phyloP scores from a whole-genome alignment of 2,329 filamentous ascomycete species.

The Aureobasidium sp. region DNA sequence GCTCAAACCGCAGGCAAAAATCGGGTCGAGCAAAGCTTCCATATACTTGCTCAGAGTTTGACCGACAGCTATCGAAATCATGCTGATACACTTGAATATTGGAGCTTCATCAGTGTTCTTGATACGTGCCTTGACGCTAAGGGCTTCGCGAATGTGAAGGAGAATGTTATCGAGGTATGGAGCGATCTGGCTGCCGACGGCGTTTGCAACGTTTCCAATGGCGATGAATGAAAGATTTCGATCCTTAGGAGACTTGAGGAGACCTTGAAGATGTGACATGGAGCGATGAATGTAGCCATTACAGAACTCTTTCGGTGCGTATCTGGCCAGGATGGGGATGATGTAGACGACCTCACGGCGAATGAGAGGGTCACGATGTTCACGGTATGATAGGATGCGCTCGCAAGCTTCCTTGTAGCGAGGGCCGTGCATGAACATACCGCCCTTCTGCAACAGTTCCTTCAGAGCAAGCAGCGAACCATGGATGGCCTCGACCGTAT shows the following conservation, averaged over 20 bases:
- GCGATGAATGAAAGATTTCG: slow-evolving; percentile 90
- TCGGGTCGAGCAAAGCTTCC: slow-evolving; percentile 87
- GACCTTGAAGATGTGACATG: slow-evolving; percentile 90
- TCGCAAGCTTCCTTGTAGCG: slow-evolving; percentile 84
- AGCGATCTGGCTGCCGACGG: slow-evolving; percentile 88
- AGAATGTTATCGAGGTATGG: slow-evolving; percentile 93
- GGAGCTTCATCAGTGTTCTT: slow-evolving; percentile 56
- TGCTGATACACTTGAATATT: slow-evolving; percentile 96
- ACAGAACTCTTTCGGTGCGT: slow-evolving; percentile 84
- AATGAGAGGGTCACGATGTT: slow-evolving; percentile 81
- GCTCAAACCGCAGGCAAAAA: slow-evolving; percentile 92
- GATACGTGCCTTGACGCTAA: slow-evolving; percentile 67
- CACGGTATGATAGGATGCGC: slow-evolving; percentile 83
- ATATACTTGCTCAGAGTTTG: slow-evolving; percentile 98
- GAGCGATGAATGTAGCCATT: slow-evolving; percentile 84
- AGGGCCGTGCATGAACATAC: slow-evolving; percentile 98
- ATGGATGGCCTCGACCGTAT: slow-evolving; percentile 80
- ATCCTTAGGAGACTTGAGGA: slow-evolving; percentile 92
- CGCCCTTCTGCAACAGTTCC: slow-evolving; percentile 85
- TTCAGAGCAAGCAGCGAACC: slow-evolving; percentile 90
- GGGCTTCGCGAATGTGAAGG: slow-evolving; percentile 83
- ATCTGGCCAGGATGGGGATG: slow-evolving; percentile 86
- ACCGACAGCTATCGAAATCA: slow-evolving; percentile 87
- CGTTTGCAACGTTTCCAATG: slow-evolving; percentile 92
- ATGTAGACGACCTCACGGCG: slow-evolving; percentile 82